phyloP scores from a whole-genome alignment of 108 stramenopile species.

The Fragilaria radians region DNA sequence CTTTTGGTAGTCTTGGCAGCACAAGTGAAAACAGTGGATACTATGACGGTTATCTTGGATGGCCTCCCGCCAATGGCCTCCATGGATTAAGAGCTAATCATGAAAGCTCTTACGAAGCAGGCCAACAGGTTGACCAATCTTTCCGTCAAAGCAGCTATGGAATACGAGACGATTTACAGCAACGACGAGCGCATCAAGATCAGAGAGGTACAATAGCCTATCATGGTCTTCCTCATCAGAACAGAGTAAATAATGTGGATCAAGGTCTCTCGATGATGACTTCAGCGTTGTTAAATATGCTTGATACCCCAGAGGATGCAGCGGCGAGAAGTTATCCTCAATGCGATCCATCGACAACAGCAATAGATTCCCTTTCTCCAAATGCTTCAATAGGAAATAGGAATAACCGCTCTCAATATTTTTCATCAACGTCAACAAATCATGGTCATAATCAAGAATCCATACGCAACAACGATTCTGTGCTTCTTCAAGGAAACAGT shows the following conservation, averaged over 20 bases:
- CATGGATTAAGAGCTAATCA: not conserved
- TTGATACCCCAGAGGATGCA: conserved; percentile 62
- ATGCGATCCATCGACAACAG: not conserved
- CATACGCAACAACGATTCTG: too few species aligned
- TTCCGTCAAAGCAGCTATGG: not conserved
- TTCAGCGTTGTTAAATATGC: conserved; percentile 75
- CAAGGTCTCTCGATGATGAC: conserved; percentile 84
- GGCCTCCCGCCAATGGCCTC: not conserved
- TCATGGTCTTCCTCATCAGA: conserved; percentile 7
- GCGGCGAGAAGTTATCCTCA: conserved; percentile 3
- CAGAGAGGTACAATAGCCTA: conserved; percentile 1
- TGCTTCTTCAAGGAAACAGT: too few species aligned
- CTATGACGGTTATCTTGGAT: not conserved
- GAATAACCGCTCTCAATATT: too few species aligned
- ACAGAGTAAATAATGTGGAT: conserved; percentile 25
- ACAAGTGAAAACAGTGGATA: conserved; percentile 10
- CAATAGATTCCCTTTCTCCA: too few species aligned
- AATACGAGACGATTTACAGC: not conserved
- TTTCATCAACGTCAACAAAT: too few species aligned
- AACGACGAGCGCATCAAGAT: not conserved
- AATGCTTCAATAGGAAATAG: too few species aligned
- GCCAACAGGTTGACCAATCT: not conserved
- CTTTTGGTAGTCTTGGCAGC: conserved; percentile 30
- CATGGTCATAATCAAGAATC: too few species aligned
- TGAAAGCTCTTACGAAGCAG: not conserved